These are phyloP conservation scores for Pleurotus pulmonarius DNA, from an alignment of 768 basidiomycete genomes.

Conservation along the genomic window DNA sequence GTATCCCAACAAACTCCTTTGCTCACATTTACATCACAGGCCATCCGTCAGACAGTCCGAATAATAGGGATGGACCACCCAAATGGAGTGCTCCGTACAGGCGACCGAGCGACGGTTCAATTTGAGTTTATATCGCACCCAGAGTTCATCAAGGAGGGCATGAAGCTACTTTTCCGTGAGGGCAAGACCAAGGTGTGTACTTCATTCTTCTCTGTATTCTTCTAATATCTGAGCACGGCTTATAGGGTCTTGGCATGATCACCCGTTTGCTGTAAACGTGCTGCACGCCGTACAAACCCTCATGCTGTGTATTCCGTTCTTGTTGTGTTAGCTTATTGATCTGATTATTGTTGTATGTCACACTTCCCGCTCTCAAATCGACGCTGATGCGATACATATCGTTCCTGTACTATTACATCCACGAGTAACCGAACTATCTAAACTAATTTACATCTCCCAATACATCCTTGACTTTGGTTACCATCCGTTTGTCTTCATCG, in stretches of 20 bases:
- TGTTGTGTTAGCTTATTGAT: background rate
- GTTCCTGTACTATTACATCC: background rate
- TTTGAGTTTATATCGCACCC: slow-evolving; percentile 94
- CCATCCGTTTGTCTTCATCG: background rate
- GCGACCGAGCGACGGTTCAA: slow-evolving; percentile 89
- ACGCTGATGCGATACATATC: slow-evolving; percentile 3
- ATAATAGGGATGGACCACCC: slow-evolving; percentile 91
- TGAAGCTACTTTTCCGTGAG: slow-evolving; percentile 91
- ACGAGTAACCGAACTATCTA: background rate
- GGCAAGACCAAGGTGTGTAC: slow-evolving; percentile 85
- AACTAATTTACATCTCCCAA: slow-evolving; percentile 12
- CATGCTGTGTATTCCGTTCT: background rate
- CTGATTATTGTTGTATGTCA: background rate
- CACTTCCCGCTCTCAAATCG: background rate
- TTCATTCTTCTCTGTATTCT: background rate
- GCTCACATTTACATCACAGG: slow-evolving; percentile 36
- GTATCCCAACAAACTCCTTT: too few relatives aligned
- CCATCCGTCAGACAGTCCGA: slow-evolving; percentile 86
- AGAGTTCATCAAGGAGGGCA: slow-evolving; percentile 90
- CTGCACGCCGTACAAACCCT: background rate
- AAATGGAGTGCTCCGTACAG: slow-evolving; percentile 85
- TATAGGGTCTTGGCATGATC: slow-evolving; percentile 74
- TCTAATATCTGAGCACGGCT: slow-evolving; percentile 1
- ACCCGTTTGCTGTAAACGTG: slow-evolving; percentile 53
- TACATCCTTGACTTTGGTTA: background rate